phyloP scores from a whole-genome alignment of 805 yeast species.

The Yarrowia osloensis region DNA sequence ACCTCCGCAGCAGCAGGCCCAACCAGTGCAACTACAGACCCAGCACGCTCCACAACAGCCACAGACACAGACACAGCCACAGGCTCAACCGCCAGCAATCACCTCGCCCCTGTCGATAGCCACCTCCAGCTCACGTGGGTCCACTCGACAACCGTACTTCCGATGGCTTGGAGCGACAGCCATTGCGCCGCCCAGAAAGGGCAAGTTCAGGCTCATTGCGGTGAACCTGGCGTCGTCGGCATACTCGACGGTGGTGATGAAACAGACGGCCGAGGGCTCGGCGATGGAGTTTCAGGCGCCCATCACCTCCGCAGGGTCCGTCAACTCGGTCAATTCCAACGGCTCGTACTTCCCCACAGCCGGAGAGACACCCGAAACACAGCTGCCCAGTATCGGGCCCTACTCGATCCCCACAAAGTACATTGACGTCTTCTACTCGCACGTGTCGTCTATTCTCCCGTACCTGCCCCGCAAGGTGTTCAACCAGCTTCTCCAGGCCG shows the following conservation, averaged over 20 bases:
- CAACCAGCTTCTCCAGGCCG: constrained; percentile 34
- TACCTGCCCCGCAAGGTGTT: constrained; percentile 35
- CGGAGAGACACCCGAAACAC: not conserved
- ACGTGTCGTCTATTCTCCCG: constrained; percentile 37
- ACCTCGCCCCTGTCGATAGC: constrained; percentile 6
- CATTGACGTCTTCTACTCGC: constrained; percentile 33
- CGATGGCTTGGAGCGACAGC: constrained; percentile 42
- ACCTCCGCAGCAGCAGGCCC: too few species aligned
- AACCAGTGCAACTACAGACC: too few species aligned
- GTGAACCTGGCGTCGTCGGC: constrained; percentile 35
- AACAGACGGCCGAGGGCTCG: constrained; percentile 18
- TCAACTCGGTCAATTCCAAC: constrained; percentile 9
- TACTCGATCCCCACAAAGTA: constrained; percentile 21
- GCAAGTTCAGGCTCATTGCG: constrained; percentile 38
- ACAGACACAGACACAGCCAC: not conserved
- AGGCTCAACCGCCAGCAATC: not conserved
- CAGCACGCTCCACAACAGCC: not conserved
- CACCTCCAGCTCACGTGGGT: not conserved
- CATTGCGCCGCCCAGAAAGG: constrained; percentile 39
- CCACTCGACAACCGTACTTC: constrained; percentile 39
- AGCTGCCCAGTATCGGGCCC: constrained; percentile 7
- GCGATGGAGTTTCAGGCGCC: constrained; percentile 22
- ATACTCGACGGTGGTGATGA: constrained; percentile 14
- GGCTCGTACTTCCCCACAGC: constrained; percentile 7
- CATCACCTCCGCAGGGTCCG: constrained; percentile 5